Conservation (phyloP, 768 basidiomycete genomes). For the Tubosaeta sp. region DNA sequence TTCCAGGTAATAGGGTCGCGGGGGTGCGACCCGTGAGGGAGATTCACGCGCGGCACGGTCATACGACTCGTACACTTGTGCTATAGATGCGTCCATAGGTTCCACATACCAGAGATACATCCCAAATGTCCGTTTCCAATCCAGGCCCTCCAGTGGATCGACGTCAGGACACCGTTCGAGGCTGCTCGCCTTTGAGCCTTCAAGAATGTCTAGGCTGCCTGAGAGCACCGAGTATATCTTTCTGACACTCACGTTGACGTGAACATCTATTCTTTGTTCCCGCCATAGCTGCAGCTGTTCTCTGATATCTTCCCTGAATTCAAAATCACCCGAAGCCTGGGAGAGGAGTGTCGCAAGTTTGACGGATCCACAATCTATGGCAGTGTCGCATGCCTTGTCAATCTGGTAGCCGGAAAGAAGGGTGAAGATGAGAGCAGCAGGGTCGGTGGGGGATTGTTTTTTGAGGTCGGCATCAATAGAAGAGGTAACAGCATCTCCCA, state of each 20-base stretch:
- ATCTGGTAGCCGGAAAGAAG: slow-evolving; percentile 85
- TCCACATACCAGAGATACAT: slow-evolving; percentile 87
- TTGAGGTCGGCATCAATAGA: slow-evolving; percentile 70
- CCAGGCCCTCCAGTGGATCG: slow-evolving; percentile 65
- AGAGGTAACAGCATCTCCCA: slow-evolving; percentile 67
- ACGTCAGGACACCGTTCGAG: slow-evolving; percentile 53
- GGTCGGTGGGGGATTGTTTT: slow-evolving; percentile 39
- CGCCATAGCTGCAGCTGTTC: slow-evolving; percentile 83
- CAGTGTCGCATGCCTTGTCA: slow-evolving; percentile 72
- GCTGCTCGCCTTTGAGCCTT: slow-evolving; percentile 50
- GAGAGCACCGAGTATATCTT: slow-evolving; percentile 82
- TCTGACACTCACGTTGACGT: slow-evolving; percentile 63
- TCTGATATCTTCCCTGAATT: slow-evolving; percentile 67
- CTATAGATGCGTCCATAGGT: slow-evolving; percentile 64
- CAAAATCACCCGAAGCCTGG: slow-evolving; percentile 76
- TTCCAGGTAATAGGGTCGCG: slow-evolving; percentile 58
- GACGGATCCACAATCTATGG: slow-evolving; percentile 70
- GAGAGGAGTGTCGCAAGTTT: slow-evolving; percentile 87
- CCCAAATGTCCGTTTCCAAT: slow-evolving; percentile 94
- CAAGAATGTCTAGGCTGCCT: slow-evolving; percentile 63
- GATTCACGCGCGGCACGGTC: slow-evolving; percentile 38
- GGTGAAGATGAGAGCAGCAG: slow-evolving; percentile 60
- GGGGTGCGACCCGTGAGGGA: slow-evolving; percentile 43
- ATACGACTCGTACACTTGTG: slow-evolving; percentile 65
- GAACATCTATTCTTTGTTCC: slow-evolving; percentile 65